These are phyloP conservation scores for Petunia axillaris DNA, from an alignment of 257 asterid species.

Conservation along the genomic window DNA sequence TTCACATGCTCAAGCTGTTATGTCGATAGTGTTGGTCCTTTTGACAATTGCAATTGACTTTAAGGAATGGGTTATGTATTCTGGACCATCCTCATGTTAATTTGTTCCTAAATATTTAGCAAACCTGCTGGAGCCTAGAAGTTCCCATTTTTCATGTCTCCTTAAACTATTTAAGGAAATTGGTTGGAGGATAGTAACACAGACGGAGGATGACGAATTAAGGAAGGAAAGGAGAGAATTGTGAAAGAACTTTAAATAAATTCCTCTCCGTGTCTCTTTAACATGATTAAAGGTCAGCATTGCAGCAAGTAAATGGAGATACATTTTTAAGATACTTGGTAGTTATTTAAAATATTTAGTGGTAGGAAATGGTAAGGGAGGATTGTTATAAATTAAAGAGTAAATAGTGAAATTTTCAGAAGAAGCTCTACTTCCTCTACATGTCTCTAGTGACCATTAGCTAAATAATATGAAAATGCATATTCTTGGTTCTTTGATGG, in stretches of 20 bases:
- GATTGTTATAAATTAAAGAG: background rate
- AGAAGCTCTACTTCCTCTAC: background rate
- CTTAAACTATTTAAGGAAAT: constrained; percentile 4
- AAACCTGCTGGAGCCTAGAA: background rate
- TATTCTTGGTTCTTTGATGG: constrained; percentile 8
- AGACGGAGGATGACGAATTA: background rate
- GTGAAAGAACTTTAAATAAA: constrained; percentile 16
- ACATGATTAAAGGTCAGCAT: background rate
- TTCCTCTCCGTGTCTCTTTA: background rate
- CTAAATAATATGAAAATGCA: constrained; percentile 10
- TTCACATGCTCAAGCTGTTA: background rate
- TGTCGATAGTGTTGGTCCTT: background rate
- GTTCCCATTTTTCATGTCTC: background rate
- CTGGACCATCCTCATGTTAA: constrained; percentile 12
- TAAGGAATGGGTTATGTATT: background rate
- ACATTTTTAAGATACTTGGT: background rate
- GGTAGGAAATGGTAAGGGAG: background rate
- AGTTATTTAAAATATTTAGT: background rate
- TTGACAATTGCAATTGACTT: background rate
- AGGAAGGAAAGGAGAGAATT: background rate
- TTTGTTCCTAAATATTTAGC: constrained; percentile 7
- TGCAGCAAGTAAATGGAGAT: constrained; percentile 11
- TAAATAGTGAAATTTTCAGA: background rate
- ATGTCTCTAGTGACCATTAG: background rate
- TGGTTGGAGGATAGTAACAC: constrained; percentile 15